These are phyloP conservation scores for Asterophora parasitica DNA, from an alignment of 768 basidiomycete genomes.

Conservation along the genomic window DNA sequence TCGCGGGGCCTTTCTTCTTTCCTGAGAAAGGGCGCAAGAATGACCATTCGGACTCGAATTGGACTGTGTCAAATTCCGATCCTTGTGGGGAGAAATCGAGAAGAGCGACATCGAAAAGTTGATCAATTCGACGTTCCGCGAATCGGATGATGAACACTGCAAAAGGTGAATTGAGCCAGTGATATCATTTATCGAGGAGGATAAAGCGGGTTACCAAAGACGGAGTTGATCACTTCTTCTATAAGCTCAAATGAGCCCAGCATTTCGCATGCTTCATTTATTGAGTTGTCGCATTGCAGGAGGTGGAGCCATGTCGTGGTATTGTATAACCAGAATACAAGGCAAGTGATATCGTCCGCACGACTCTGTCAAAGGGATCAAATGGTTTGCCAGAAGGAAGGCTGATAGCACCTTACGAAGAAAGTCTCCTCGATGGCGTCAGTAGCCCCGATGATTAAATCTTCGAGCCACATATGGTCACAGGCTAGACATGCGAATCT, in stretches of 20 bases:
- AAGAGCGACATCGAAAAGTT: slow-evolving; percentile 74
- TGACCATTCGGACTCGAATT: slow-evolving; percentile 97
- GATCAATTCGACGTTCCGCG: slow-evolving; percentile 85
- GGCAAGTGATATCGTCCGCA: slow-evolving; percentile 78
- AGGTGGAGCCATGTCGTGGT: slow-evolving; percentile 87
- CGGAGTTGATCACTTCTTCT: slow-evolving; percentile 90
- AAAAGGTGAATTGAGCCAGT: slow-evolving; percentile 6
- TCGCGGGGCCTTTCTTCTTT: slow-evolving; percentile 49
- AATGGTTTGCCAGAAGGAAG: slow-evolving; percentile 7
- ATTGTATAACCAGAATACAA: slow-evolving; percentile 96
- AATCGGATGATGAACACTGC: slow-evolving; percentile 93
- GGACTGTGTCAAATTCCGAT: slow-evolving; percentile 72
- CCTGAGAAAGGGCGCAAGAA: slow-evolving; percentile 69
- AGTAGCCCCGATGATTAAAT: slow-evolving; percentile 85
- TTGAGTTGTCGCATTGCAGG: slow-evolving; percentile 77
- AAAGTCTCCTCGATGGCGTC: slow-evolving; percentile 90
- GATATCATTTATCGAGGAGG: neutral
- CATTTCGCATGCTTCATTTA: slow-evolving; percentile 76
- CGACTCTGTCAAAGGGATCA: slow-evolving; percentile 47
- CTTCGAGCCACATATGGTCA: slow-evolving; percentile 89
- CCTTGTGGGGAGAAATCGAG: slow-evolving; percentile 80
- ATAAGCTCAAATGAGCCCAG: slow-evolving; percentile 81
- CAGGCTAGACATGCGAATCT: slow-evolving; percentile 92
- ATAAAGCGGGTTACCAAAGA: slow-evolving; percentile 62
- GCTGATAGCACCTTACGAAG: slow-evolving; percentile 58